Evolutionary conservation across 495 filamentous ascomycete genomes (phyloP), one percentile per base, ranked within the genome.

Genomic region (Penicillium cinerascens): DNA sequence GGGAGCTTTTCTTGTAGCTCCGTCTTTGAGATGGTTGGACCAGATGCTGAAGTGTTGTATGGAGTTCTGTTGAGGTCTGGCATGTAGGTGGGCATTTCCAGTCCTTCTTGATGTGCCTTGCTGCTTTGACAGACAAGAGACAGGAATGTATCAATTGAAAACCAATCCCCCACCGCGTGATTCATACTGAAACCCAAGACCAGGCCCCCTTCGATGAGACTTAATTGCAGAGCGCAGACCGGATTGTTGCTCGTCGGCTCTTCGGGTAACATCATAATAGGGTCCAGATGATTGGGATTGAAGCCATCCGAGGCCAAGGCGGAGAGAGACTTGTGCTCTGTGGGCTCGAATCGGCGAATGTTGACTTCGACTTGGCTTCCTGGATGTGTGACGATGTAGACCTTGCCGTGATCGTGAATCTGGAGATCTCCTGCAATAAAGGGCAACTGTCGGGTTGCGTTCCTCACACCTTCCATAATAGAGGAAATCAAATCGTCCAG

Each of bases 121-220:
- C 45, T 50, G 35, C 64, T 44, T 43, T 56, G 56, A 42, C 61
- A 64, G 21, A 67, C 20, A 6, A 67, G 51, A 49, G 56, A 56
- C 17, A 67, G 17, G 37, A 64, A 62, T 21, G 43, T 49, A 41
- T 66, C 43, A 17, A 66, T 51, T 4, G 66, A 69, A 7, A 39
- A 11, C 60, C 59, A 69, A 48, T 69, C 66, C n/a, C 54, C 63
- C 7, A 43, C 55, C 5, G 55, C 54, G 25, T 69, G 66, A 25
- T 63, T 54, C 18, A 64, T 38, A 26, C 42, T 26, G 20, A 59
- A 47, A 25, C 53, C 60, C 3, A 69, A 8, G 21, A 63, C 49
- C 11, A 69, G 17, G 17, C 66, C 63, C 7, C 60, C 60, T 33
- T 62, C 49, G 2, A 69, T 55, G 42, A 64, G 1, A 22, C 29